A percentile compares a stretch with the other conserved stretches of the same genome.
These are phyloP conservation scores for Chlamydomonas asymmetrica DNA, from an alignment of 139 green algal species.

Conservation along the genomic window DNA sequence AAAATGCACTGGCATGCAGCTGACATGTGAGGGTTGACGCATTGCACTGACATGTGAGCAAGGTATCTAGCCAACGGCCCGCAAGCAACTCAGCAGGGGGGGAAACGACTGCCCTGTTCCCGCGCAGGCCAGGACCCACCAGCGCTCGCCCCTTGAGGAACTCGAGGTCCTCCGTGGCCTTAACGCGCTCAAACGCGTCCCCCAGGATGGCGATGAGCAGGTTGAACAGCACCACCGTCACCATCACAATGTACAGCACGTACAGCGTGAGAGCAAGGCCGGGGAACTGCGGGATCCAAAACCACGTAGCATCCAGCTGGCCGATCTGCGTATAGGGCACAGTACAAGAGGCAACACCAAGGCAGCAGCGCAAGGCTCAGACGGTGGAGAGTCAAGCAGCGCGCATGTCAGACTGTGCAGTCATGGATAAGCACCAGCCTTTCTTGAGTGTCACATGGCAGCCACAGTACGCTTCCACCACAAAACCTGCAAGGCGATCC, in stretches of 20 bases:
- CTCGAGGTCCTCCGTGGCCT: constrained; percentile 4
- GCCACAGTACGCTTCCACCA: too few species aligned
- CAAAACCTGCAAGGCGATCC: too few species aligned
- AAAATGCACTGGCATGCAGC: too few species aligned
- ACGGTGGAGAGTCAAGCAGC: not conserved
- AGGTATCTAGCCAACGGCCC: too few species aligned
- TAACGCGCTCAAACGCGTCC: constrained; percentile 31
- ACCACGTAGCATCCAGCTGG: not conserved
- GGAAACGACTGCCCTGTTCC: too few species aligned
- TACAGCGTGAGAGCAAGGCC: constrained; percentile 3
- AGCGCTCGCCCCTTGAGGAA: constrained; percentile 6
- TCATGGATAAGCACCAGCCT: too few species aligned
- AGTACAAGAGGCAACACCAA: not conserved
- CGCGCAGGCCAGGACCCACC: constrained; percentile 17
- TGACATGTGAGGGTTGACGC: too few species aligned
- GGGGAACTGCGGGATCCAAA: not conserved
- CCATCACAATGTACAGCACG: constrained; percentile 23
- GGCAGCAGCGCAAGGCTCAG: not conserved
- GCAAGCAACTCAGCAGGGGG: too few species aligned
- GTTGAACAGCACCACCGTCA: constrained; percentile 40
- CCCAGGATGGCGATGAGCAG: constrained; percentile 43
- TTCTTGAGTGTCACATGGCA: too few species aligned
- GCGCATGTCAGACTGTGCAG: too few species aligned
- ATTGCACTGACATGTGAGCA: too few species aligned
- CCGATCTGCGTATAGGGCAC: too few species aligned